These are phyloP conservation scores for Amaranthus hypochondriacus DNA, from an alignment of 148 eudicot species.

Conservation along the genomic window DNA sequence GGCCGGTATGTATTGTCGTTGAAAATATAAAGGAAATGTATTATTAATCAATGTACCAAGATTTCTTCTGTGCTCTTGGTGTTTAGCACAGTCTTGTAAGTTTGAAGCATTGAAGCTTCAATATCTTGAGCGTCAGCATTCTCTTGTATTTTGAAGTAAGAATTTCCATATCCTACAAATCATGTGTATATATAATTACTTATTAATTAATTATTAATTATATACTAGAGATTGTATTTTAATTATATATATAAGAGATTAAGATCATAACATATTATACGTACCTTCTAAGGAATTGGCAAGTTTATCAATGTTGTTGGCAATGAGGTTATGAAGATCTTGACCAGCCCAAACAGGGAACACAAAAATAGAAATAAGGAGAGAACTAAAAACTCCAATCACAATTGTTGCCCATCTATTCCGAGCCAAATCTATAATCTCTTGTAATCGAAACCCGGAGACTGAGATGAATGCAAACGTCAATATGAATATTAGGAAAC, in stretches of 20 bases:
- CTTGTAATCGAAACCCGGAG: constrained; percentile 50
- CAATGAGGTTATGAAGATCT: constrained; percentile 55
- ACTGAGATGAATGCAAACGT: constrained; percentile 59
- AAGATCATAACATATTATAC: background rate
- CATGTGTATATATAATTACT: background rate
- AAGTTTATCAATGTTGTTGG: constrained; percentile 46
- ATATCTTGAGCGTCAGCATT: background rate
- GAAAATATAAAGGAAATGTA: background rate
- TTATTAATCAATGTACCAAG: constrained; percentile 9
- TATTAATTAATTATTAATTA: background rate
- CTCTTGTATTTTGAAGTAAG: constrained; percentile 14
- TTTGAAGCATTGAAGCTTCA: constrained; percentile 14
- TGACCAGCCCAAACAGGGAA: constrained; percentile 75
- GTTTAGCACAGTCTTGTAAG: constrained; percentile 23
- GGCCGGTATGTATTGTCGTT: too few species aligned
- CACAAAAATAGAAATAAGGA: constrained; percentile 39
- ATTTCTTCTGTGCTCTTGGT: constrained; percentile 25
- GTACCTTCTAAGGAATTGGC: constrained; percentile 50
- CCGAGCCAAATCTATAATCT: constrained; percentile 45
- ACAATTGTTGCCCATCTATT: constrained; percentile 47
- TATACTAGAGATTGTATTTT: too few species aligned
- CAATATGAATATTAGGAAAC: constrained; percentile 57
- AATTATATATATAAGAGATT: too few species aligned
- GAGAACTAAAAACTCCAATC: constrained; percentile 45
- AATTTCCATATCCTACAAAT: constrained; percentile 15